A percentile compares a stretch with the other conserved stretches of the same genome.
Evolutionary conservation across 371 early-diverging fungal species (phyloP).

Genomic region (Mucor velutinosus): DNA sequence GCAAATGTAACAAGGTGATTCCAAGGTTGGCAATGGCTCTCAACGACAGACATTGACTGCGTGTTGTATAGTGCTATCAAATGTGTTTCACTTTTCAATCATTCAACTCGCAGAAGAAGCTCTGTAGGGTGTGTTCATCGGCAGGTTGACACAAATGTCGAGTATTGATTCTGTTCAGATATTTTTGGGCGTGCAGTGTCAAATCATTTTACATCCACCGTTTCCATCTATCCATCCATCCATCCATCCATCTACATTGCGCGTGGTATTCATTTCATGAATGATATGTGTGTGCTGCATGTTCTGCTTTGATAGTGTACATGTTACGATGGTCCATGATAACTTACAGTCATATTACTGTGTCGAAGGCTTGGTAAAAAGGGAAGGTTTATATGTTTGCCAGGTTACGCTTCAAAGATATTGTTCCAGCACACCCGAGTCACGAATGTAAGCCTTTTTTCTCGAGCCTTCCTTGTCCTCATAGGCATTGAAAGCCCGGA

Average conservation of each 20-base stretch:
- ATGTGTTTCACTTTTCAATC: not conserved
- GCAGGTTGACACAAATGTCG: not conserved
- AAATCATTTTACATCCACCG: not conserved
- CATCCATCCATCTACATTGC: constrained; percentile 8
- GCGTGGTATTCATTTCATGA: not conserved
- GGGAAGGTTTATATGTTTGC: constrained; percentile 26
- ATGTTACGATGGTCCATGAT: not conserved
- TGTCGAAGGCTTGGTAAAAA: constrained; percentile 40
- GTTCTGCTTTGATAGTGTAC: not conserved
- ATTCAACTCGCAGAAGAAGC: not conserved
- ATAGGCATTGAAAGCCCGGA: not conserved
- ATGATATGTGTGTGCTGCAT: not conserved
- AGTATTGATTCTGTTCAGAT: not conserved
- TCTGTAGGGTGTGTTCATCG: not conserved
- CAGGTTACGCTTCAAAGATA: constrained; percentile 10
- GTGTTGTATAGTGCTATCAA: no score
- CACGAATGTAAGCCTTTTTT: not conserved
- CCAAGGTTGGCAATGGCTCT: not conserved
- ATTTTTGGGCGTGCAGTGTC: not conserved
- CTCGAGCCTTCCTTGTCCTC: no score
- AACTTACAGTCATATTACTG: constrained; percentile 48
- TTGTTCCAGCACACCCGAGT: not conserved
- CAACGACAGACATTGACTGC: not conserved
- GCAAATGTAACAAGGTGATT: not conserved
- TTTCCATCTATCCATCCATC: constrained; percentile 34